phyloP scores from a whole-genome alignment of 139 green algal species.

The Zygnema circumcarinatum region DNA sequence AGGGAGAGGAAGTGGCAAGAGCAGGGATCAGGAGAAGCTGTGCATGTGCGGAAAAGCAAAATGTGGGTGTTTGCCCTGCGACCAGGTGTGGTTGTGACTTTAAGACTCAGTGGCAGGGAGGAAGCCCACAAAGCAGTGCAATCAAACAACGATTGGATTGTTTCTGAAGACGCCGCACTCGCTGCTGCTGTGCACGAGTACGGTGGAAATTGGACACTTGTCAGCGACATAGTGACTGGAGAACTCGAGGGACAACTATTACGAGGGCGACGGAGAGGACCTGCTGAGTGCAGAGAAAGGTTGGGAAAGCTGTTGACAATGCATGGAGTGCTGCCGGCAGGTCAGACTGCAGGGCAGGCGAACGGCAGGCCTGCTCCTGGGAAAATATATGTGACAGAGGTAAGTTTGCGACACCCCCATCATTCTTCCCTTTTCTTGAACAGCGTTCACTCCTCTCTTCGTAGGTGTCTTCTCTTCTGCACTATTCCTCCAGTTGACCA shows the following conservation, averaged over 20 bases:
- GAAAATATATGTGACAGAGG: background rate
- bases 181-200: slow-evolving; percentile 35
- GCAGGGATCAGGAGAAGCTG: background rate
- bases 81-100: background rate
- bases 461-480: background rate
- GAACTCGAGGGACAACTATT: background rate
- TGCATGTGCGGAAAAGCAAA: no score
- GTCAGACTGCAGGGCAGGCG: background rate
- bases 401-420: background rate
- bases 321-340: background rate
- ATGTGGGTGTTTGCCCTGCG: no score
- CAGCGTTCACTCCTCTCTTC: background rate
- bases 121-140: slow-evolving; percentile 22
- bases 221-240: slow-evolving; percentile 29
- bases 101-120: slow-evolving; percentile 13
- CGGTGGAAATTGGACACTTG: slow-evolving; percentile 35
- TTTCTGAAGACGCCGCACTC: slow-evolving; percentile 26
- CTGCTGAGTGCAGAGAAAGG: slow-evolving; percentile 7
- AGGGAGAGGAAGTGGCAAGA: background rate
- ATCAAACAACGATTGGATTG: slow-evolving; percentile 23
- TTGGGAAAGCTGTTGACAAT: background rate
- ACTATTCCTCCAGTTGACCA: background rate
- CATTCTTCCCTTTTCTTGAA: background rate
- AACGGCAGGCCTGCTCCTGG: background rate
- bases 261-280: background rate